These are phyloP conservation scores for Williopsis jadinii DNA, from an alignment of 1,139 yeast genomes.

Conservation along the genomic window DNA sequence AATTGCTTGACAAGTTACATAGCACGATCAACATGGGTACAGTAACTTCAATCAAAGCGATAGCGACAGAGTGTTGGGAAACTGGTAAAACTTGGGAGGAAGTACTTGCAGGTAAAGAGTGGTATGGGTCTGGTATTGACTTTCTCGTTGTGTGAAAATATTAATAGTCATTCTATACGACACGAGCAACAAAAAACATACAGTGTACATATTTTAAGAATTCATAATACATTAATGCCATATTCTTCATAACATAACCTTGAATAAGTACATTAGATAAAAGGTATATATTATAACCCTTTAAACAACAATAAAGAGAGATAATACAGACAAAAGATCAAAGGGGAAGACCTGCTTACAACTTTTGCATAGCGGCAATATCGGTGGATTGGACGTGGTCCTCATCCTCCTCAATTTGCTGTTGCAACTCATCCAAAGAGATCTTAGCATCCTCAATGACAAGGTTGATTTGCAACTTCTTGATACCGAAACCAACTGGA, in stretches of 20 bases:
- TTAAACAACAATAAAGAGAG: conserved; percentile 3
- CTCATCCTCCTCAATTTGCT: conserved; percentile 84
- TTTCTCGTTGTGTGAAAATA: conserved; percentile 35
- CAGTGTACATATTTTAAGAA: background rate
- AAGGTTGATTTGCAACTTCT: conserved; percentile 97
- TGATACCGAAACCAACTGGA: conserved; percentile 99
- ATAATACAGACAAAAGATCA: background rate
- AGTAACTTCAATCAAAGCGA: conserved; percentile 31
- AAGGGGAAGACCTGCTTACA: conserved; percentile 41
- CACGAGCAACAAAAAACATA: background rate
- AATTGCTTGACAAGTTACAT: conserved; percentile 35
- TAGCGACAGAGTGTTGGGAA: conserved; percentile 38
- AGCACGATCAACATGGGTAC: conserved; percentile 48
- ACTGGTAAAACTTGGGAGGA: conserved; percentile 33
- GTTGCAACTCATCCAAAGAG: conserved; percentile 86
- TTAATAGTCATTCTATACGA: background rate
- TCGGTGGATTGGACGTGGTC: conserved; percentile 99
- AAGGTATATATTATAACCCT: conserved; percentile 3
- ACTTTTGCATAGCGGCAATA: conserved; percentile 96
- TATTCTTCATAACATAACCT: conserved; percentile 1
- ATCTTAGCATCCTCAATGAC: conserved; percentile 97
- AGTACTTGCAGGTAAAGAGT: conserved; percentile 32
- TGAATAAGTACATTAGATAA: conserved; percentile 2
- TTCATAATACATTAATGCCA: conserved; percentile 9
- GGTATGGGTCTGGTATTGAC: conserved; percentile 43